Evolutionary conservation across 768 basidiomycete genomes (phyloP), one percentile per base, ranked within the genome.

Genomic region (Podaxis sp.): DNA sequence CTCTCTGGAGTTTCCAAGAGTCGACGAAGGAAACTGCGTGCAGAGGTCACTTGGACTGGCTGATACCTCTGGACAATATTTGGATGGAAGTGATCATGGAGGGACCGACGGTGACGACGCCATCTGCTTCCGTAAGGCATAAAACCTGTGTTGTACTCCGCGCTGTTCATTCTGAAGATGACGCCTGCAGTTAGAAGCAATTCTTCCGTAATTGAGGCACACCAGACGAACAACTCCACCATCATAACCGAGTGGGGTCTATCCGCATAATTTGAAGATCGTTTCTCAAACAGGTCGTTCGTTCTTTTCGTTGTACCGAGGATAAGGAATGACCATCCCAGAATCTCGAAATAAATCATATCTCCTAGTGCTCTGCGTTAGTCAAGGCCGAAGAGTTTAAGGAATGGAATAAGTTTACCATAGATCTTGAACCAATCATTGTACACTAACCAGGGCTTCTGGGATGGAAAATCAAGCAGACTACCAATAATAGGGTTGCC

Each of bases 81-180:
- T 56, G 68, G 69, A n/a, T 66, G 66, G 56, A 75, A 65, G 7
- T 68, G 68, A 61, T 71, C 68, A 4, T 71, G 69, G 36, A 66
- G 66, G 12, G 71, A 67, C 48, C 70, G 68, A 30, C 74, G 69
- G 60, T 68, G 72, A 15, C 69, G 66, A 39, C 69, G 62, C 74
- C 74, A 75, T 30, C 59, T 64, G 33, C 70, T 64, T 3, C 68
- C 70, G 57, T 74, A 74, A 0, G 70, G 69, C 9, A 69, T 65
- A 49, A 71, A 42, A 42, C 55, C 63, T 19, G 68, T 52, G 33
- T 52, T 54, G 13, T 39, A 62, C 5, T 49, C 51, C n/a, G 17
- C 55, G 6, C 28, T 30, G 24, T 38, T 22, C 53, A 60, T 60
- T 38, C 64, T 62, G 33, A 28, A 17, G 49, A 30, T 30, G 28